These are phyloP conservation scores for Eragrostis curvula DNA, from an alignment of 176 grass and related monocot species.

Conservation along the genomic window DNA sequence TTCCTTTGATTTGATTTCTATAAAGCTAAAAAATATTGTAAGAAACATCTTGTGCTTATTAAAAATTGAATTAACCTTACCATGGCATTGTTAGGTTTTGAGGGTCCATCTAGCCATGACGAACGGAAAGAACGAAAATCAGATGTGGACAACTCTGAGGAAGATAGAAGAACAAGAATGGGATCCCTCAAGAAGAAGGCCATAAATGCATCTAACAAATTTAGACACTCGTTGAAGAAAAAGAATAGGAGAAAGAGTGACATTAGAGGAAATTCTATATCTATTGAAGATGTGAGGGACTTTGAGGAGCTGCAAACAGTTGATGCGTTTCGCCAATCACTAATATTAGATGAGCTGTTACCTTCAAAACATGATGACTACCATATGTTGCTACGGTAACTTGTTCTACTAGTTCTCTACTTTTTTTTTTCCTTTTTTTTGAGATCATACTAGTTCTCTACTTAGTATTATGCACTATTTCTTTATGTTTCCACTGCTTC, in stretches of 20 bases:
- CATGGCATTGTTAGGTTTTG: background rate
- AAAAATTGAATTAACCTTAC: background rate
- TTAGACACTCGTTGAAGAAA: background rate
- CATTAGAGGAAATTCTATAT: slow-evolving; percentile 2
- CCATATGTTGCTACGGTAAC: slow-evolving; percentile 3
- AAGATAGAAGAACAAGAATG: slow-evolving; percentile 1
- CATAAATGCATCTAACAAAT: background rate
- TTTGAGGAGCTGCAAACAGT: slow-evolving; percentile 6
- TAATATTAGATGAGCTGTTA: slow-evolving; percentile 2
- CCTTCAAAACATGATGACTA: slow-evolving; percentile 7
- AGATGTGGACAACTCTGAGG: background rate
- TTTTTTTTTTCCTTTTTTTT: too few species aligned
- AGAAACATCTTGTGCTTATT: background rate
- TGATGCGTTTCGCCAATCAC: background rate
- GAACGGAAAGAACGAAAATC: background rate
- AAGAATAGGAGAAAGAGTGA: background rate
- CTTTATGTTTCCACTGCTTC: background rate
- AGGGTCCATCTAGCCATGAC: background rate
- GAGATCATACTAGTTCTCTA: background rate
- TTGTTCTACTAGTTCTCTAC: background rate
- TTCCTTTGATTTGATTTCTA: background rate
- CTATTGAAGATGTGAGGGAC: slow-evolving; percentile 1
- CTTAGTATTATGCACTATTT: background rate
- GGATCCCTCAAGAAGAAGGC: slow-evolving; percentile 6
- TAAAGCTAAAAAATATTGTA: background rate